These are phyloP conservation scores for Kandelia obovata DNA, from an alignment of 345 rosid genomes.

Conservation along the genomic window DNA sequence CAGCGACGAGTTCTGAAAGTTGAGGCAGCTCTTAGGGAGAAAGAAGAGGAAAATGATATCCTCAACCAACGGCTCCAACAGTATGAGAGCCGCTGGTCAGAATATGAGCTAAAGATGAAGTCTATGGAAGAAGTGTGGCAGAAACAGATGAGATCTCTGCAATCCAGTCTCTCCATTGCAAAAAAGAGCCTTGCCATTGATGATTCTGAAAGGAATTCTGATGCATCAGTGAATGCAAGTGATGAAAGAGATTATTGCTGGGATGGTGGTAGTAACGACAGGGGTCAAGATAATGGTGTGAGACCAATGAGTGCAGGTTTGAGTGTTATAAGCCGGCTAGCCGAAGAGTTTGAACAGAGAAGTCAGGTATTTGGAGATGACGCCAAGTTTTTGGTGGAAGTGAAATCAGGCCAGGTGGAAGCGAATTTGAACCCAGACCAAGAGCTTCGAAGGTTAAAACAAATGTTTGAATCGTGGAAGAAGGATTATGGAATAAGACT, in stretches of 20 bases:
- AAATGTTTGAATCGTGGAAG: slow-evolving; percentile 98
- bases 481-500: slow-evolving; percentile 81
- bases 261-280: slow-evolving; percentile 59
- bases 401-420: slow-evolving; percentile 91
- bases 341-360: slow-evolving; percentile 96
- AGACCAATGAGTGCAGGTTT: slow-evolving; percentile 85
- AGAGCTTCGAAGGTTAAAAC: slow-evolving; percentile 83
- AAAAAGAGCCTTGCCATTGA: slow-evolving; percentile 91
- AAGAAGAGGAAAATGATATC: slow-evolving; percentile 95
- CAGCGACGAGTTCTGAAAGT: slow-evolving; percentile 91
- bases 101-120: slow-evolving; percentile 91
- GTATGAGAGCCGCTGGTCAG: slow-evolving; percentile 95
- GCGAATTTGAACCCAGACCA: slow-evolving; percentile 89
- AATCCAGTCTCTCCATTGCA: slow-evolving; percentile 94
- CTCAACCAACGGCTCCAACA: slow-evolving; percentile 92
- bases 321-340: slow-evolving; percentile 78
- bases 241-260: slow-evolving; percentile 64
- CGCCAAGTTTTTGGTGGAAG: slow-evolving; percentile 94
- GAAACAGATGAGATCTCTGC: slow-evolving; percentile 95
- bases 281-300: slow-evolving; percentile 61
- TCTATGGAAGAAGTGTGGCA: slow-evolving; percentile 99
- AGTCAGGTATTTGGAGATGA: slow-evolving; percentile 94
- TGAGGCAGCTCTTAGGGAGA: slow-evolving; percentile 80
- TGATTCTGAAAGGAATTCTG: slow-evolving; percentile 80
- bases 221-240: slow-evolving; percentile 79